phyloP scores from a whole-genome alignment of 768 basidiomycete species.

The Pleurotus citrinopileatus region DNA sequence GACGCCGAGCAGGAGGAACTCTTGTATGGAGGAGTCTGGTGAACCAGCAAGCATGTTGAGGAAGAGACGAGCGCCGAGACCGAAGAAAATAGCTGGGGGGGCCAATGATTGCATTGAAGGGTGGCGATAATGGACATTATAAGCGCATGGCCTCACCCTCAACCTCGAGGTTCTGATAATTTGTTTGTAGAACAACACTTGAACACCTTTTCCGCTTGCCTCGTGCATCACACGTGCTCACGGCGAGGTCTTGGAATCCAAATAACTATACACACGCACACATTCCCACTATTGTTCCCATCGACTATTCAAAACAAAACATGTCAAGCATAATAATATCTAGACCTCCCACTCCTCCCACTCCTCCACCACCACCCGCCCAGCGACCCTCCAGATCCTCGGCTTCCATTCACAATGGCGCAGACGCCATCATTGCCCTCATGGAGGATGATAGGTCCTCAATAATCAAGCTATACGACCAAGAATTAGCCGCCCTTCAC shows the following conservation, averaged over 20 bases:
- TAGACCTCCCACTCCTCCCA: no score
- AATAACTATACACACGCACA: no score
- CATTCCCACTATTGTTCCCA: no score
- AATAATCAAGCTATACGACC: background rate
- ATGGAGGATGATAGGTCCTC: conserved; percentile 18
- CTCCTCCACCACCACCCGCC: no score
- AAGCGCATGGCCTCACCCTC: conserved; percentile 7
- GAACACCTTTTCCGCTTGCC: background rate
- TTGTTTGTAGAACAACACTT: no score
- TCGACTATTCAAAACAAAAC: no score
- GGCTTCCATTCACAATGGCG: conserved; percentile 16
- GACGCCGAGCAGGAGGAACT: conserved; percentile 65
- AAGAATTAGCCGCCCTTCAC: background rate
- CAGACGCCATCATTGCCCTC: conserved; percentile 17
- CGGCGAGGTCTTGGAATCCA: no score
- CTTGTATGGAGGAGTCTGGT: conserved; percentile 46
- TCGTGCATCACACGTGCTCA: no score
- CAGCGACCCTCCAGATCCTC: background rate
- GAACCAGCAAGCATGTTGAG: conserved; percentile 55
- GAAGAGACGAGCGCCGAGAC: conserved; percentile 70
- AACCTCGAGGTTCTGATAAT: background rate
- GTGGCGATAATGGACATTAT: conserved; percentile 17
- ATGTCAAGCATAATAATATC: no score
- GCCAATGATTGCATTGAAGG: conserved; percentile 40
- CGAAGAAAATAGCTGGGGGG: conserved; percentile 68